phyloP scores from a whole-genome alignment of 1,139 yeast species.

The Torulaspora pretoriensis region DNA sequence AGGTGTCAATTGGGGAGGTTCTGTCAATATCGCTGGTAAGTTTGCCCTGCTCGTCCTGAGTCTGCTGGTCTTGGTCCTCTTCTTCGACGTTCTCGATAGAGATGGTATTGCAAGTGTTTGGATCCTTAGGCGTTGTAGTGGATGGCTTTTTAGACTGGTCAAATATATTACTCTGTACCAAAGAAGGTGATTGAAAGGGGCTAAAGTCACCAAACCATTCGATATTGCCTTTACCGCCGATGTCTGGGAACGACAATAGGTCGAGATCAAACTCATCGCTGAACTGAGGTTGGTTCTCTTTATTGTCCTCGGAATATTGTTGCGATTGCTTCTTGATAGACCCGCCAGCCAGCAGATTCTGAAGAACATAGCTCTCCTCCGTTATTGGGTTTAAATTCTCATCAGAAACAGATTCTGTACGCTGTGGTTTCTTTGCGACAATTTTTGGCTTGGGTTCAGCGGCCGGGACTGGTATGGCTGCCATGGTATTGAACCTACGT shows the following conservation, averaged over 20 bases:
- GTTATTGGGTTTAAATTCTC: not conserved
- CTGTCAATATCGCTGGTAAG: conserved; percentile 28
- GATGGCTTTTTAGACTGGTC: conserved; percentile 15
- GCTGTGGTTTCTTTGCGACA: conserved; percentile 9
- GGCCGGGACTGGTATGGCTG: conserved; percentile 13
- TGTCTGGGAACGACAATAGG: conserved; percentile 21
- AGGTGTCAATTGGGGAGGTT: conserved; percentile 34
- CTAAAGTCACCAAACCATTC: conserved; percentile 29
- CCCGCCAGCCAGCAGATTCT: conserved; percentile 43
- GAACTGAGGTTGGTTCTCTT: conserved; percentile 23
- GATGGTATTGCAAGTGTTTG: conserved; percentile 40
- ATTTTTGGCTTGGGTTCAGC: conserved; percentile 4
- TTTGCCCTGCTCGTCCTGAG: conserved; percentile 7
- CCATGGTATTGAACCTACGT: conserved; percentile 19
- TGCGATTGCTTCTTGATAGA: conserved; percentile 6
- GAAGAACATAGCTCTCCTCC: conserved; percentile 37
- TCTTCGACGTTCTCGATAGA: conserved; percentile 35
- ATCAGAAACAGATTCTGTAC: conserved; percentile 8
- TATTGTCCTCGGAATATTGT: conserved; percentile 13
- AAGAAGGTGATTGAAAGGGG: conserved; percentile 18
- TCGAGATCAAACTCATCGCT: conserved; percentile 18
- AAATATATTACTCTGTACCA: conserved; percentile 3
- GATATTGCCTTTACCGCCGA: conserved; percentile 18
- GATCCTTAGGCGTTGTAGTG: conserved; percentile 41
- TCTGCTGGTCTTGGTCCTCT: conserved; percentile 9